Evolutionary conservation across 805 yeast species (phyloP).

Genomic region (Saccharomyces mikatae): DNA sequence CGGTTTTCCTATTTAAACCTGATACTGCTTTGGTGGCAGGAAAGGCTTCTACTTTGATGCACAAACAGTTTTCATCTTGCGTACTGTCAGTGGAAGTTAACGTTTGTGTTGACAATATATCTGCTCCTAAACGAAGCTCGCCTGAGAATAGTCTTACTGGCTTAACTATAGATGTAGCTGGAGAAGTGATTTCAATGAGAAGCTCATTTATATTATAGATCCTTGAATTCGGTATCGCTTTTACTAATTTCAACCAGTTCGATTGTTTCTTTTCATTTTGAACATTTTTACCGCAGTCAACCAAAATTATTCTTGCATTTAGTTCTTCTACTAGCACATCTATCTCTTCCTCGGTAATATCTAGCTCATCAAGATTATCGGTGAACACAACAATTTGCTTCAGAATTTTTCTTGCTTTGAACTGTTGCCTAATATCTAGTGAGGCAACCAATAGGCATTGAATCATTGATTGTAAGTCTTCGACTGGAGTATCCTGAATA

Average conservation of each 20-base stretch:
- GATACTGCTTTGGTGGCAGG: constrained; percentile 38
- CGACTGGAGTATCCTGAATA: not conserved
- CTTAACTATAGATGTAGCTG: constrained; percentile 15
- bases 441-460: constrained; percentile 20
- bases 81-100: constrained; percentile 6
- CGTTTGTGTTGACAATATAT: constrained; percentile 4
- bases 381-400: constrained; percentile 24
- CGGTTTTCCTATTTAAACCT: constrained; percentile 18
- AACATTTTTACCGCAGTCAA: constrained; percentile 13
- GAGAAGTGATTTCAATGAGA: constrained; percentile 10
- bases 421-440: constrained; percentile 18
- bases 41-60: constrained; percentile 50
- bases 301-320: constrained; percentile 15
- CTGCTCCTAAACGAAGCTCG: constrained; percentile 23
- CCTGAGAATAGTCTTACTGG: constrained; percentile 29
- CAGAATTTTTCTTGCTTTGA: constrained; percentile 17
- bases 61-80: constrained; percentile 28
- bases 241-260: constrained; percentile 17
- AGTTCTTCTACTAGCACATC: constrained; percentile 16
- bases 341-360: constrained; percentile 20
- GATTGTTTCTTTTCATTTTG: constrained; percentile 1
- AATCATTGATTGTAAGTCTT: constrained; percentile 10
- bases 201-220: constrained; percentile 14
- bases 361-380: constrained; percentile 19
- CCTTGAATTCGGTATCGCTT: constrained; percentile 12